Evolutionary conservation across 257 asterid genomes (phyloP).

Genomic region (Nicotiana attenuata): DNA sequence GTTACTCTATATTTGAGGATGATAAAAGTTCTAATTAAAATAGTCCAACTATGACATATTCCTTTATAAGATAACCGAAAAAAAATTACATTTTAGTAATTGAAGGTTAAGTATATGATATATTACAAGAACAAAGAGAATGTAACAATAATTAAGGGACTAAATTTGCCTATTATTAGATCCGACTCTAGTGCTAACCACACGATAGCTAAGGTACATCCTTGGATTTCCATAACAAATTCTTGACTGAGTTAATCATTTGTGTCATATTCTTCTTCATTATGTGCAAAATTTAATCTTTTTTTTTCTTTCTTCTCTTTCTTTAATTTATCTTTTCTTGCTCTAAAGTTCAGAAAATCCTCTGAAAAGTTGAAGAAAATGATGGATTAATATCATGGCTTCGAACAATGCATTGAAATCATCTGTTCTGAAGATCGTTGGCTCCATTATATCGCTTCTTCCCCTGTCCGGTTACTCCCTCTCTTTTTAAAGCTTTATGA

Average conservation of each 20-base stretch:
- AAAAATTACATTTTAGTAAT: too few relatives aligned
- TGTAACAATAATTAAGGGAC: too few relatives aligned
- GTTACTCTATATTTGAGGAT: too few relatives aligned
- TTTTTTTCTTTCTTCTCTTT: neutral
- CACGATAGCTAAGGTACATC: neutral
- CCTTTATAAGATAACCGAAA: too few relatives aligned
- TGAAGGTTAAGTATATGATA: too few relatives aligned
- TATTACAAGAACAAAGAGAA: too few relatives aligned
- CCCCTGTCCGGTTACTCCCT: slow-evolving; percentile 13
- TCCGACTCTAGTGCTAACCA: slow-evolving; percentile 2
- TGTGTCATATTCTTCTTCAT: neutral
- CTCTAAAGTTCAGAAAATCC: neutral
- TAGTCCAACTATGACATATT: too few relatives aligned
- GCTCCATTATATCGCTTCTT: neutral
- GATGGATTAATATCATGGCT: neutral
- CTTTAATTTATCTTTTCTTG: neutral
- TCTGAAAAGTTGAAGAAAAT: neutral
- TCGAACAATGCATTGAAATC: neutral
- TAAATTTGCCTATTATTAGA: too few relatives aligned
- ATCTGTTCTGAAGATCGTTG: neutral
- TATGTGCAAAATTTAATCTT: neutral
- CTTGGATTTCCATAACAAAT: neutral
- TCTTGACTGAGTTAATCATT: neutral
- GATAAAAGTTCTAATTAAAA: too few relatives aligned
- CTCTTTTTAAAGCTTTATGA: neutral